A percentile compares a stretch with the other conserved stretches of the same genome.
These are phyloP conservation scores for Miamiensis avidus DNA, from an alignment of 169 alveolate genomes.

Conservation along the genomic window DNA sequence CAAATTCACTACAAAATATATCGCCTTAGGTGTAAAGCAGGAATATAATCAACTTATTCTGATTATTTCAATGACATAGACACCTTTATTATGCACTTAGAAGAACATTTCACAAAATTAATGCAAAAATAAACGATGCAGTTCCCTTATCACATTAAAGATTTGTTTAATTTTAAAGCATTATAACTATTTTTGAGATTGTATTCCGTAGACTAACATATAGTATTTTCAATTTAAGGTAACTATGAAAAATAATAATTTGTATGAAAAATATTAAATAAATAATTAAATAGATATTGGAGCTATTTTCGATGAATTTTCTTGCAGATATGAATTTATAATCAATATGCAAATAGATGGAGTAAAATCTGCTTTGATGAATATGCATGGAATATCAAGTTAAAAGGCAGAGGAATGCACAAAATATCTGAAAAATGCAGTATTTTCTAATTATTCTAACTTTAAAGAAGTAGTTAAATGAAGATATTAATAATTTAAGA, in stretches of 20 bases:
- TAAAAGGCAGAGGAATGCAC: neutral
- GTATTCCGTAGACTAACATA: neutral
- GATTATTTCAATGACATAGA: neutral
- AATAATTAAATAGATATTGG: neutral
- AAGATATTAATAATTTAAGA: too few relatives aligned
- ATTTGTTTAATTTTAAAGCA: neutral
- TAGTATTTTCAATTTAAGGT: neutral
- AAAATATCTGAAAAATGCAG: too few relatives aligned
- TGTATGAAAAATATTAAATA: too few relatives aligned
- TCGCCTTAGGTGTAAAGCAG: neutral
- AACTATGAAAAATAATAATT: too few relatives aligned
- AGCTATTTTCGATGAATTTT: neutral
- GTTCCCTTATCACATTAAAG: neutral
- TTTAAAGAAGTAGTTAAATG: neutral
- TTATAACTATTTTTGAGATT: too few relatives aligned
- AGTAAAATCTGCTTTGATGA: neutral
- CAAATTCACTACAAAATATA: neutral
- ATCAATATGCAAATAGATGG: neutral
- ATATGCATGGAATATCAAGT: too few relatives aligned
- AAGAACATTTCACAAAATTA: too few relatives aligned
- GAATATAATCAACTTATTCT: neutral
- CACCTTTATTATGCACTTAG: neutral
- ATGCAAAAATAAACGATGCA: neutral
- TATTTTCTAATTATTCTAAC: too few relatives aligned
- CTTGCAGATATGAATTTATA: neutral